Conservation (phyloP, 1,284 basidiomycete species). For the Trichosporon coremiiforme region DNA sequence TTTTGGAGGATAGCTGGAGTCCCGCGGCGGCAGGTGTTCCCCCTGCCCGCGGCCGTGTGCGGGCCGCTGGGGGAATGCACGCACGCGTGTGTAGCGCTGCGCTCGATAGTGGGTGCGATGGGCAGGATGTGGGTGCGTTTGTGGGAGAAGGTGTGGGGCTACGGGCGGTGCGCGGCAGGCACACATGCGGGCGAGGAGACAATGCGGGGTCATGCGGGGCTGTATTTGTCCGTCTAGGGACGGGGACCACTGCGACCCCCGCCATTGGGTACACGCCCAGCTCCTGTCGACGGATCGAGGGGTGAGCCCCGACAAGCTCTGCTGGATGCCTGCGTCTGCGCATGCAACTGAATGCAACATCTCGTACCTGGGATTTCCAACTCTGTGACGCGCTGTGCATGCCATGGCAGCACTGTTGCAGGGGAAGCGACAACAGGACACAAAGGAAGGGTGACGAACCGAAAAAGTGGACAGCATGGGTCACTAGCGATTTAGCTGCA, state of each 20-base stretch:
- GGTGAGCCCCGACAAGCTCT: not conserved
- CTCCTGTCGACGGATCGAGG: constrained; percentile 5
- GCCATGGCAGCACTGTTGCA: no score
- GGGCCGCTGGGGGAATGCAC: not conserved
- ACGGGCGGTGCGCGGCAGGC: not conserved
- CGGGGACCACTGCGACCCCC: not conserved
- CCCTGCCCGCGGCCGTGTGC: constrained; percentile 4
- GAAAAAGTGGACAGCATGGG: constrained; percentile 1
- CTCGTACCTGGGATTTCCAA: not conserved
- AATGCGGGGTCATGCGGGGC: constrained; percentile 10
- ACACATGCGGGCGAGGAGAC: not conserved
- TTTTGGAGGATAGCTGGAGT: not conserved
- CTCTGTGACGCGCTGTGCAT: not conserved
- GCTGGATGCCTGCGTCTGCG: no score
- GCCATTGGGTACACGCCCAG: not conserved
- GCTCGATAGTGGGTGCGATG: constrained; percentile 7
- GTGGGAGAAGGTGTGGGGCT: constrained; percentile 10
- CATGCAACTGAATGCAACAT: not conserved
- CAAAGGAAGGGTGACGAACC: constrained; percentile 2
- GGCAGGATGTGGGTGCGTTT: constrained; percentile 3
- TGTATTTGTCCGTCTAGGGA: constrained; percentile 13
- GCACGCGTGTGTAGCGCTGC: not conserved
- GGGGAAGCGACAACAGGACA: not conserved
- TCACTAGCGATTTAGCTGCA: not conserved
- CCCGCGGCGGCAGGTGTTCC: not conserved